Evolutionary conservation across 2,329 filamentous ascomycete species (phyloP).

Genomic region (Beauveria brongniartii): DNA sequence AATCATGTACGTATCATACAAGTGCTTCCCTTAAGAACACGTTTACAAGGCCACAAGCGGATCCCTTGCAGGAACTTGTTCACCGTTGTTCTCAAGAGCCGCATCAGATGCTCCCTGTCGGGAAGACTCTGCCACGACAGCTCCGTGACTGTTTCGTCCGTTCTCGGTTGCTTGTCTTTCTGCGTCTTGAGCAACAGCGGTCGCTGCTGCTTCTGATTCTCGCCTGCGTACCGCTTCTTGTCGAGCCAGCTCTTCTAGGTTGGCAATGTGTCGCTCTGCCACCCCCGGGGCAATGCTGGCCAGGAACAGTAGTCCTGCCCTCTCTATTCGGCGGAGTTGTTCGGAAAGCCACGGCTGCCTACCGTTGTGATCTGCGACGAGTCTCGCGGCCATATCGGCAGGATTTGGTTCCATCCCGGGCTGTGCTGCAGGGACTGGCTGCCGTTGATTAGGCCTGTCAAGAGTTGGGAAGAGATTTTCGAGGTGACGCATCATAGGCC

Average conservation of each 20-base stretch:
- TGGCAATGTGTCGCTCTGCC: slow-evolving; percentile 56
- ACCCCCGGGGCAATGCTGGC: slow-evolving; percentile 59
- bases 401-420: slow-evolving; percentile 30
- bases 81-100: not conserved
- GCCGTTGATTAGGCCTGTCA: slow-evolving; percentile 22
- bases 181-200: slow-evolving; percentile 18
- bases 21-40: not conserved
- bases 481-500: slow-evolving; percentile 49
- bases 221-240: slow-evolving; percentile 33
- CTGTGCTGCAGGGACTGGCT: slow-evolving; percentile 21
- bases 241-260: slow-evolving; percentile 44
- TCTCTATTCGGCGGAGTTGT: slow-evolving; percentile 47
- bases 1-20: not conserved
- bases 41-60: slow-evolving; percentile 6
- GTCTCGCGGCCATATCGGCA: slow-evolving; percentile 43
- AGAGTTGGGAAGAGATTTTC: slow-evolving; percentile 48
- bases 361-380: slow-evolving; percentile 34
- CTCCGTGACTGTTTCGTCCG: not conserved
- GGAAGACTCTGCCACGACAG: not conserved
- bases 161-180: slow-evolving; percentile 13
- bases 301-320: slow-evolving; percentile 54
- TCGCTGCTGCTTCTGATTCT: slow-evolving; percentile 29
- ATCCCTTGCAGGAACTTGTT: slow-evolving; percentile 1
- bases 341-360: slow-evolving; percentile 25
- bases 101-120: not conserved